These are phyloP conservation scores for Gossypium davidsonii DNA, from an alignment of 441 rosid genomes.

Conservation along the genomic window DNA sequence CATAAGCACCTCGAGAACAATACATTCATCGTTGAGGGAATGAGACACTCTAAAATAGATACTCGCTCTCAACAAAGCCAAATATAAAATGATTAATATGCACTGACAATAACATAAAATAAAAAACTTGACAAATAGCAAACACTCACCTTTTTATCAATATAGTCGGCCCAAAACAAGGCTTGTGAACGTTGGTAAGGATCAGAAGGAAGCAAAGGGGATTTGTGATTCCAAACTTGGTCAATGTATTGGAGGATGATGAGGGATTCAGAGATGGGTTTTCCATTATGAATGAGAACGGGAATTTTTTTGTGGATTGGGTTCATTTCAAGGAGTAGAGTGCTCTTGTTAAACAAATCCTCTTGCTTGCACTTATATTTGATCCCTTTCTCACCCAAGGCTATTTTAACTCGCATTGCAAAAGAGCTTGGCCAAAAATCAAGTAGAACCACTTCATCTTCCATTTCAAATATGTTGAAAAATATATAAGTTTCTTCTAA, in stretches of 20 bases:
- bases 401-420: conserved; percentile 1
- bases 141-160: background rate
- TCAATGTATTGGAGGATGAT: conserved; percentile 2
- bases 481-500: background rate
- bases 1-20: too few species aligned
- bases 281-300: background rate
- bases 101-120: background rate
- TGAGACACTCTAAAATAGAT: too few species aligned
- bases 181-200: background rate
- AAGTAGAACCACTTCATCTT: background rate
- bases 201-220: background rate
- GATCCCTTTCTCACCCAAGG: background rate
- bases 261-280: conserved; percentile 4
- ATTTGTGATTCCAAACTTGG: conserved; percentile 1
- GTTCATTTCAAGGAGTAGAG: background rate
- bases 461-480: background rate
- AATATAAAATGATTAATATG: too few species aligned
- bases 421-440: conserved; percentile 6
- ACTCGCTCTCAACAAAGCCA: too few species aligned
- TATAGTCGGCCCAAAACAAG: background rate
- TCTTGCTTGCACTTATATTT: background rate
- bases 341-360: background rate
- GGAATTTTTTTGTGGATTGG: background rate
- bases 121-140: background rate
- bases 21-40: too few species aligned